Evolutionary conservation across 2,329 filamentous ascomycete species (phyloP), one percentile per base, ranked within the genome.

Genomic region (Cladosporium cucumerinum): DNA sequence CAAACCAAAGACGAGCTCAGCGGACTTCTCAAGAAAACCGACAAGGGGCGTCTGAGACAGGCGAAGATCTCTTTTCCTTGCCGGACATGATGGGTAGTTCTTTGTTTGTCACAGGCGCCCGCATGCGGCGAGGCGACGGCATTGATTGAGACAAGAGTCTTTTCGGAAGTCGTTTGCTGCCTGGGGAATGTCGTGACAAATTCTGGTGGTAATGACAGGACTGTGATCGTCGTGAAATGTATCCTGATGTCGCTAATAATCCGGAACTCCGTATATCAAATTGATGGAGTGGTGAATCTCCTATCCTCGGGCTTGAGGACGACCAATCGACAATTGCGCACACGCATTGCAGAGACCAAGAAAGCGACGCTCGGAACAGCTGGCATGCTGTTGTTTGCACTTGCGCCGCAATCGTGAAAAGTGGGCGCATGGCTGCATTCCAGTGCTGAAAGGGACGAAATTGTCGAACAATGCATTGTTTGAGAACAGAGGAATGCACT

Each of bases 401-500:
- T 57, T 32, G 32, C 32, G 54, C 54, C 54, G 54, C 54, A 57
- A 57, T 57, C 54, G 54, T 57, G 54, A 23, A 36, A 12, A 57
- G 30, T 25, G 28, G 54, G 14, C 54, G 54, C 54, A 57, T 39
- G 32, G 21, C 30, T 39, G 54, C 54, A 57, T 57, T 57, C 54
- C 54, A 57, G 30, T 57, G 54, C 32, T 32, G n/a, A 23, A 39
- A 25, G n/a, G 14, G 54, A 32, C 54, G 21, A 16, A 39, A 23
- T 26, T 18, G 21, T n/a, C n/a, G 32, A 21, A 57, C 54, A 57
- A 57, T 57, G 54, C 30, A 34, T 57, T 57, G 54, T 57, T 26
- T 8, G 32, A 32, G 51, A 2, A 2, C 12, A 26, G 28, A 48
- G 39, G 57, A 60, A 49, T 60, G 46, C 14, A 48, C 43, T 28